These are phyloP conservation scores for Terfezia claveryi DNA, from an alignment of 495 filamentous ascomycete genomes.

Conservation along the genomic window DNA sequence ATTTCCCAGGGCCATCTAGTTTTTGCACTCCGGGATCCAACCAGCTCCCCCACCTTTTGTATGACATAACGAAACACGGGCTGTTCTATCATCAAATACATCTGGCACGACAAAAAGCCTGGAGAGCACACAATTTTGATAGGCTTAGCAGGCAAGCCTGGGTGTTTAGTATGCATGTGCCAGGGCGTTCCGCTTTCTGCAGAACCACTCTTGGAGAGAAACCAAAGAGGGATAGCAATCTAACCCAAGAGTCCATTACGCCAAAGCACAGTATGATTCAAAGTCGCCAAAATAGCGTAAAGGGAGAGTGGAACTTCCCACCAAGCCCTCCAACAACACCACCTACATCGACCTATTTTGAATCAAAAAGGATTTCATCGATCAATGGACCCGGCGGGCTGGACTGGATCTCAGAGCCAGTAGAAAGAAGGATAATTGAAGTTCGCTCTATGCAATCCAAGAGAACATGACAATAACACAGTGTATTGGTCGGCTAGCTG, in stretches of 20 bases:
- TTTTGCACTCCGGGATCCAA: not conserved
- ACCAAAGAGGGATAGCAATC: not conserved
- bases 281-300: no score
- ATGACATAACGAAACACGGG: not conserved
- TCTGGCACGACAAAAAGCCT: not conserved
- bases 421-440: not conserved
- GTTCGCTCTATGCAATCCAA: not conserved
- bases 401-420: not conserved
- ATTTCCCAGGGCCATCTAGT: not conserved
- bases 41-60: not conserved
- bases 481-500: no score
- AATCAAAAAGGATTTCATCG: not conserved
- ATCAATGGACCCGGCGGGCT: not conserved
- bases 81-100: not conserved
- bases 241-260: no score
- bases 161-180: not conserved
- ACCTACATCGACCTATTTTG: not conserved
- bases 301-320: not conserved
- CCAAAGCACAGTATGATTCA: no score
- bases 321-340: not conserved
- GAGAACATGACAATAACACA: no score
- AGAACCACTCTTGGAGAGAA: not conserved
- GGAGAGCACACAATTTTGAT: not conserved
- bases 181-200: not conserved
- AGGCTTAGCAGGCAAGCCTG: not conserved